Base-by-base conservation (phyloP, 2,329 filamentous ascomycete species). In the Paecilomyces dactylethromorphus region DNA sequence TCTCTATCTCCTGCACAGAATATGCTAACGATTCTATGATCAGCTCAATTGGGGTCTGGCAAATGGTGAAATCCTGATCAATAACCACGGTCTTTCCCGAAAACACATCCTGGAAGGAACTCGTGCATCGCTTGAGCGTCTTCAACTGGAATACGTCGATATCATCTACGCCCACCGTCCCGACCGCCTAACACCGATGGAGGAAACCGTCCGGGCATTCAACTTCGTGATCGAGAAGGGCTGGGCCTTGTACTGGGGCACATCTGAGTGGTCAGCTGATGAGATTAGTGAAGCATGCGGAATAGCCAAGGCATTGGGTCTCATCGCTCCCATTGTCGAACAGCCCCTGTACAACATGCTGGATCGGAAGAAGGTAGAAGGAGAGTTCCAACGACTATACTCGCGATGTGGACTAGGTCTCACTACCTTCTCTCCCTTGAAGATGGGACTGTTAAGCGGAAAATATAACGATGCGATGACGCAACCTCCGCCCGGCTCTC, bases 211-310 rank as follows among this genome's bases (percentile, higher is more conserved):
- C 45, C 83, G 87, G 51, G 86, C 86, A 45, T 89, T 90, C 77
- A 89, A 89, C 77, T 79, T 88, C 71, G 75, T 90, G 39, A 89
- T 91, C 70, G 79, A 86, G 68, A 80, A 79, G 0, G 88, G 87
- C 58, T 85, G 88, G 75, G 84, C 84, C 2, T 84, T 90, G 63
- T 89, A 89, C 78, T 89, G 86, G 86, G 87, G 85, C 55, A 89
- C 86, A 0, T 87, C 84, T 1, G 85, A 88, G 71, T 89, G 87
- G 86, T 81, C 79, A 62, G 83, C 86, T 39, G 83, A 85, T 59
- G 87, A 89, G 73, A 88, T 89, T 66, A 81, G 81, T 12, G 79
- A 84, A 64, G 87, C 87, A 0, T 84, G 82, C 77, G 77, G 83
- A 13, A 78, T 84, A 60, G 86, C 86, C 22, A 82, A 86, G 62